A percentile compares a stretch with the other conserved stretches of the same genome.
Evolutionary conservation across 805 yeast species (phyloP).

Genomic region (Alloascoidea hylecoeti): DNA sequence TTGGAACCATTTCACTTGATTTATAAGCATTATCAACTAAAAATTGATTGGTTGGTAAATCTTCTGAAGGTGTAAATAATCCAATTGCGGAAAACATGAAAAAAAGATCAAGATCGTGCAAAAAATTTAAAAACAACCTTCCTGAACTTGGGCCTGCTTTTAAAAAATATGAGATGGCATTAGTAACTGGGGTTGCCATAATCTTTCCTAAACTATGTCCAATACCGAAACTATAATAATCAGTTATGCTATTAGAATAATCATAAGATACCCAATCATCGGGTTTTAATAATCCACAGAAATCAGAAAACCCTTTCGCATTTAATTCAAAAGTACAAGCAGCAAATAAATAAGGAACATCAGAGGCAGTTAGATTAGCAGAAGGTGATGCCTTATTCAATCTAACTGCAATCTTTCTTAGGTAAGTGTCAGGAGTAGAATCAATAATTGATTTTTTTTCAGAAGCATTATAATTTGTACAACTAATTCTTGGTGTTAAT

Average conservation of each 20-base stretch:
- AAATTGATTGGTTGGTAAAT: conserved; percentile 28
- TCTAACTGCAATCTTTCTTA: conserved; percentile 18
- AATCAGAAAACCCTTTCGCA: conserved; percentile 27
- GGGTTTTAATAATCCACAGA: conserved; percentile 26
- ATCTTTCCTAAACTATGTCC: conserved; percentile 26
- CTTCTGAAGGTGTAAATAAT: conserved; percentile 22
- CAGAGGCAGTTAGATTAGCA: conserved; percentile 22
- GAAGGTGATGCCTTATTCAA: conserved; percentile 22
- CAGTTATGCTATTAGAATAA: conserved; percentile 25
- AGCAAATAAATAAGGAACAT: conserved; percentile 25
- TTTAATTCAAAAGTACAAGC: conserved; percentile 38
- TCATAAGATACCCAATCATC: conserved; percentile 31
- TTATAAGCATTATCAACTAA: conserved; percentile 33
- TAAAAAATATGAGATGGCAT: conserved; percentile 31
- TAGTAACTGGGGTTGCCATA: conserved; percentile 29
- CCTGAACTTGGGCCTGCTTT: conserved; percentile 19
- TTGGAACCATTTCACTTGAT: conserved; percentile 35
- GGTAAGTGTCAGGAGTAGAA: conserved; percentile 15
- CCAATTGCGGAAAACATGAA: conserved; percentile 35
- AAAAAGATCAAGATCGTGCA: conserved; percentile 44
- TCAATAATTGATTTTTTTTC: conserved; percentile 6
- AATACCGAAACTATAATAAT: conserved; percentile 33
- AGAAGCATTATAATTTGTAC: conserved; percentile 14
- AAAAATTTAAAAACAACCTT: conserved; percentile 29
- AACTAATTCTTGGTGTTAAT: conserved; percentile 33